Evolutionary conservation across 371 early-diverging fungal species (phyloP).

Genomic region (Apophysomyces sp.): DNA sequence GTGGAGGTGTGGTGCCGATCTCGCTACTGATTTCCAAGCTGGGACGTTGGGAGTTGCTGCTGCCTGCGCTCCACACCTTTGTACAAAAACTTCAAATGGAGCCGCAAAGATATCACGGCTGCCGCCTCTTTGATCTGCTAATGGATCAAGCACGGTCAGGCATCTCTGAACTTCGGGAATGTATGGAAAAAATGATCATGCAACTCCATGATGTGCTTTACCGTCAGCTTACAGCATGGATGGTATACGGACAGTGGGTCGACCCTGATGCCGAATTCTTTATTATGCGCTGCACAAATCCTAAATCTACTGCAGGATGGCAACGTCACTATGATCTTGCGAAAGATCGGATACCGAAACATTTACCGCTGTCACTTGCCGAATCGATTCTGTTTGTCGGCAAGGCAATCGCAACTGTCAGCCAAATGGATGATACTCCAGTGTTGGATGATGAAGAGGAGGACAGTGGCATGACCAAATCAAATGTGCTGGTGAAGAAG

Average conservation of each 20-base stretch:
- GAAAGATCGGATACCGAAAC: slow-evolving; percentile 46
- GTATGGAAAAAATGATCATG: slow-evolving; percentile 52
- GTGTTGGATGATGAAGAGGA: background rate
- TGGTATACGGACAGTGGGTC: slow-evolving; percentile 66
- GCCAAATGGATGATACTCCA: slow-evolving; percentile 12
- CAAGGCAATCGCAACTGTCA: slow-evolving; percentile 66
- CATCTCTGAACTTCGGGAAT: slow-evolving; percentile 45
- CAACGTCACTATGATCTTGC: slow-evolving; percentile 54
- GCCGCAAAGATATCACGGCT: slow-evolving; percentile 47
- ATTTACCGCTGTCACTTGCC: slow-evolving; percentile 51
- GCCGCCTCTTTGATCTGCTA: slow-evolving; percentile 55
- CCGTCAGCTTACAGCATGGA: slow-evolving; percentile 72
- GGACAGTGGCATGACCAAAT: background rate
- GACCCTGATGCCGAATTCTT: slow-evolving; percentile 74
- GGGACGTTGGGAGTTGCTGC: slow-evolving; percentile 37
- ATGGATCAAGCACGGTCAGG: slow-evolving; percentile 61
- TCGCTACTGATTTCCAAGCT: slow-evolving; percentile 42
- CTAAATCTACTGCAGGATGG: slow-evolving; percentile 34
- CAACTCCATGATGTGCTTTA: slow-evolving; percentile 62
- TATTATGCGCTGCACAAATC: slow-evolving; percentile 24
- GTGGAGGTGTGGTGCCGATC: slow-evolving; percentile 46
- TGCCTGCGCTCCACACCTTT: slow-evolving; percentile 45
- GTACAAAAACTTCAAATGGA: slow-evolving; percentile 22
- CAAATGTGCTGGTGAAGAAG: background rate
- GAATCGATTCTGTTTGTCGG: slow-evolving; percentile 75